Base-by-base conservation (phyloP, 768 basidiomycete genomes). In the Amanita rubescens region DNA sequence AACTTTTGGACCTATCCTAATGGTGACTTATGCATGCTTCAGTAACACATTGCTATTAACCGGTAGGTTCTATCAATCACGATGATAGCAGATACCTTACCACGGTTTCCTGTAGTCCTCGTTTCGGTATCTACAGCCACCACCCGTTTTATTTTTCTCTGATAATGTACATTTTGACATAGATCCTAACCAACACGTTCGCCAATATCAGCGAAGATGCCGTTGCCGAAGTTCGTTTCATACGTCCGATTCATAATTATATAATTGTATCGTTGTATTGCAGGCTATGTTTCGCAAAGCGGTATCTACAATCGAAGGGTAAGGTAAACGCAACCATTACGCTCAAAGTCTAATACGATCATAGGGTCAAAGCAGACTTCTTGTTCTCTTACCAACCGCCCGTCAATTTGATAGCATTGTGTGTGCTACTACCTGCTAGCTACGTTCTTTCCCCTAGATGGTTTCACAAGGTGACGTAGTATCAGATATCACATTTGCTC, bases 171-270 rank as follows among this genome's bases (percentile, higher is more conserved):
- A 45, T 22, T 56, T 12, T 27, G 35, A 32, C 52, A 15, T 60
- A 92, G 90, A 97, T 98, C 46, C 73, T 99, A 22, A 92, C 92
- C 5, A 91, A 97, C 63, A 97, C 96, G 0, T 99, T 99, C 65
- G 85, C 94, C 0, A 89, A 80, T 6, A 92, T 98, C 61, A 94
- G 85, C 57, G 87, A 90, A 59, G 93, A 97, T 67, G 96, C 95
- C 27, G 84, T 81, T 1, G 93, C 94, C 1, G 93, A 96, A 76
- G 91, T 90, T 58, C 47, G 65, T 57, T 22, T 9, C 49, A 7
- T 45, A 47, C 15, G 37, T 24, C 1, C 8, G 27, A 8, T 46
- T 12, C 32, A n/a, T 27, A 33, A 46, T 45, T 20, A 19, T 33
- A 14, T 19, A 14, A 39, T n/a, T 12, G 57, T 60, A n/a, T 25